phyloP scores from a whole-genome alignment of 116 monocot species.

The Papilionanthe hybrid region DNA sequence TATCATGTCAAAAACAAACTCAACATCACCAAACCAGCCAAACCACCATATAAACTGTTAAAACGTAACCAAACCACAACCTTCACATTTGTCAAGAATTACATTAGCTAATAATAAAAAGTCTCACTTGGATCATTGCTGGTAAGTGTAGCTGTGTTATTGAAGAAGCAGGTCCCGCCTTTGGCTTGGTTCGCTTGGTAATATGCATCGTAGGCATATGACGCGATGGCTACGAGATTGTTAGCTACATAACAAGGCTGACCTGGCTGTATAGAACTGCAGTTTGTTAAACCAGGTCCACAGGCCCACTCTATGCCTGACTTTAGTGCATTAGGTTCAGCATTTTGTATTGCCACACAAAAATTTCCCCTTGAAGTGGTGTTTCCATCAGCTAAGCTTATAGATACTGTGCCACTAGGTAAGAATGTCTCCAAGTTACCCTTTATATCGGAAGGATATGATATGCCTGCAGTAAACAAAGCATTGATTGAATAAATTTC shows the following conservation, averaged over 20 bases:
- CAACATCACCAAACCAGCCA: no score
- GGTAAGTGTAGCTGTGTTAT: conserved; percentile 20
- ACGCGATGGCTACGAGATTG: conserved; percentile 29
- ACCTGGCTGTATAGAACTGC: conserved; percentile 36
- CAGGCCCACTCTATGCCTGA: conserved; percentile 44
- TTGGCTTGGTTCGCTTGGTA: conserved; percentile 19
- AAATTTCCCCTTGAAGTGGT: conserved; percentile 8
- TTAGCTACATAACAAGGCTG: conserved; percentile 35
- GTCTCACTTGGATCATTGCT: conserved; percentile 43
- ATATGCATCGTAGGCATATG: conserved; percentile 44
- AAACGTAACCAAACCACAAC: no score
- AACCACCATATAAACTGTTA: no score
- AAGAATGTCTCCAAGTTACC: background rate
- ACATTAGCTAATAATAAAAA: background rate
- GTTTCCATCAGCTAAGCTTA: conserved; percentile 1
- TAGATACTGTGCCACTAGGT: background rate
- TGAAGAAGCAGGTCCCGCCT: conserved; percentile 31
- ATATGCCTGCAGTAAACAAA: conserved; percentile 5
- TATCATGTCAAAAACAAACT: no score
- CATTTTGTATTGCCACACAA: conserved; percentile 36
- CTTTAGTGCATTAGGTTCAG: conserved; percentile 20
- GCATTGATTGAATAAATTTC: background rate
- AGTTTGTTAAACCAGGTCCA: conserved; percentile 36
- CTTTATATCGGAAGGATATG: background rate
- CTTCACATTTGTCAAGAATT: background rate